Percentiles rank a stretch among this genome's conserved stretches.
These are phyloP conservation scores for Thraustochytrium sp. DNA, from an alignment of 352 stramenopile species.

Conservation along the genomic window DNA sequence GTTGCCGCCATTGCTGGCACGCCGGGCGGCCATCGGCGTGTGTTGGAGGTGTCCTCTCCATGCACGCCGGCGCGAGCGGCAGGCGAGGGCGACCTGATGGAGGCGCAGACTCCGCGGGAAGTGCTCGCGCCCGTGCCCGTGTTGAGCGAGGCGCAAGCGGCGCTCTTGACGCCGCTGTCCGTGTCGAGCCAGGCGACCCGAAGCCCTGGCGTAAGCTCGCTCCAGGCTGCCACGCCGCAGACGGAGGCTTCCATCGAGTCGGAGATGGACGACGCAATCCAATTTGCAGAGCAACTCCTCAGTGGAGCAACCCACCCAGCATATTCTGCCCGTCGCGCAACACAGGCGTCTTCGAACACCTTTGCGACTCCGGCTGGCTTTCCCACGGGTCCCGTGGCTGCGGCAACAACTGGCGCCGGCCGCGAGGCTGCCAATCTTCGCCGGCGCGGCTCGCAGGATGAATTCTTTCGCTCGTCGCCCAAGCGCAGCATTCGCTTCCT, in stretches of 20 bases:
- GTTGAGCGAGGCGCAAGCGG: no score
- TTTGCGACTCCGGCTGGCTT: neutral
- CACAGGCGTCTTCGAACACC: neutral
- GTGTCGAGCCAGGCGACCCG: neutral
- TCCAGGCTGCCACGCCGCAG: neutral
- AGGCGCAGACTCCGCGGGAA: no score
- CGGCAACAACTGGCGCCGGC: neutral
- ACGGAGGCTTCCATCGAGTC: neutral
- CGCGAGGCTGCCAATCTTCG: neutral
- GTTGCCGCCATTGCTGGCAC: no score
- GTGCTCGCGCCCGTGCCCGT: no score
- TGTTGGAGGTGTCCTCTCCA: no score
- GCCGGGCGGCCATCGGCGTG: no score
- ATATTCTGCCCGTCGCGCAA: neutral
- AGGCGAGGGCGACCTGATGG: no score
- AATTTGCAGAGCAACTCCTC: neutral
- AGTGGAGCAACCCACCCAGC: no score
- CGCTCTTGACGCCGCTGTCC: neutral
- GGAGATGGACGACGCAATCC: neutral
- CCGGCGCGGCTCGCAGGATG: neutral
- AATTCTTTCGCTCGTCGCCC: neutral
- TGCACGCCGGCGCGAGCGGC: no score
- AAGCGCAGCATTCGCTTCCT: slow-evolving; percentile 19
- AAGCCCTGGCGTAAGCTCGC: neutral
- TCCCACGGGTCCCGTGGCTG: neutral